These are phyloP conservation scores for Heliamphora pulchella DNA, from an alignment of 179 eudicot genomes.

Conservation along the genomic window DNA sequence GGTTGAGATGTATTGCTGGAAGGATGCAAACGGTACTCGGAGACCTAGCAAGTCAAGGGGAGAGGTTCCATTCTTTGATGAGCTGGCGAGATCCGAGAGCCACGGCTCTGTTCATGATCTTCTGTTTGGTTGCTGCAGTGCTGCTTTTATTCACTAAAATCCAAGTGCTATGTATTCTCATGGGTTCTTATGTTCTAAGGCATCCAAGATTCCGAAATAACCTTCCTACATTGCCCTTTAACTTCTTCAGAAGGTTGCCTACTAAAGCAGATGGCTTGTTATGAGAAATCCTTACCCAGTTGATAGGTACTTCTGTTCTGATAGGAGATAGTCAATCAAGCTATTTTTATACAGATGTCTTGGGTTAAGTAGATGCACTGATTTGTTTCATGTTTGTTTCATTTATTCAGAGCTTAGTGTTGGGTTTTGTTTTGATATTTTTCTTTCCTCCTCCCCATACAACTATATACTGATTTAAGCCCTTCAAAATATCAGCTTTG, in stretches of 20 bases:
- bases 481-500: not conserved
- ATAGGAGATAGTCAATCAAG: not conserved
- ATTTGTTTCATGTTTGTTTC: not conserved
- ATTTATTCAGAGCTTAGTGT: not conserved
- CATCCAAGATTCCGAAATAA: conserved; percentile 44
- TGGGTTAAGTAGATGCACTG: not conserved
- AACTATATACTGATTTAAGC: too few species aligned
- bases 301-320: not conserved
- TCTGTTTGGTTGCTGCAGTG: conserved; percentile 38
- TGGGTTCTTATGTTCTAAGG: conserved; percentile 31
- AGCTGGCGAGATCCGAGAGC: conserved; percentile 53
- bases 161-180: conserved; percentile 23
- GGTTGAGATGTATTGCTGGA: conserved; percentile 45
- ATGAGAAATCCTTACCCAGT: conserved; percentile 2
- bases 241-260: conserved; percentile 48
- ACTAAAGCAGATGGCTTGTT: conserved; percentile 48
- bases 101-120: conserved; percentile 32
- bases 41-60: conserved; percentile 50
- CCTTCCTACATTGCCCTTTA: conserved; percentile 42
- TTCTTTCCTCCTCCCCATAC: not conserved
- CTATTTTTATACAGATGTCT: not conserved
- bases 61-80: conserved; percentile 40
- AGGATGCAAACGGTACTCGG: conserved; percentile 47
- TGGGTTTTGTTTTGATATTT: not conserved
- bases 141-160: conserved; percentile 33